Percentiles rank a stretch among this genome's conserved stretches.
Evolutionary conservation across 495 filamentous ascomycete species (phyloP).

Genomic region (Penicillium malachiteum): DNA sequence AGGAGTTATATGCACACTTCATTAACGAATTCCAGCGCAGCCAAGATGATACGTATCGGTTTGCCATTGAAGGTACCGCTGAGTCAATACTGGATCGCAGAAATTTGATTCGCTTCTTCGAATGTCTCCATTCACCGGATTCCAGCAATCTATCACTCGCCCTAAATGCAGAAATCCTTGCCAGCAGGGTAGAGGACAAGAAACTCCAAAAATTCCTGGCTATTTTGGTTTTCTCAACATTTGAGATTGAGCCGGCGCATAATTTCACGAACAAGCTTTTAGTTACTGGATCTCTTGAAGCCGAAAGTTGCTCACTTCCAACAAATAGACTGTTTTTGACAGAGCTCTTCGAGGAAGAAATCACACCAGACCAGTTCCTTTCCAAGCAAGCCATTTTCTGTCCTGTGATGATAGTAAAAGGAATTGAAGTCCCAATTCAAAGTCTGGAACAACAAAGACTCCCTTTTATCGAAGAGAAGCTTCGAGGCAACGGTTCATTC

Average conservation of each 20-base stretch:
- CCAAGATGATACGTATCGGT: neutral
- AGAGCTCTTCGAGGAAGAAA: constrained; percentile 22
- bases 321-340: constrained; percentile 8
- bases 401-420: constrained; percentile 27
- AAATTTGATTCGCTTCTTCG: neutral
- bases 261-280: neutral
- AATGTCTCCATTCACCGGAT: neutral
- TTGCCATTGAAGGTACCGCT: neutral
- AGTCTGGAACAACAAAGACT: constrained; percentile 24
- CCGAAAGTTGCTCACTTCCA: neutral
- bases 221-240: neutral
- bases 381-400: constrained; percentile 33
- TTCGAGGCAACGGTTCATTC: constrained; percentile 20
- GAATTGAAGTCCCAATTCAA: constrained; percentile 21
- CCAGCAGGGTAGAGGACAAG: neutral
- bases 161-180: neutral
- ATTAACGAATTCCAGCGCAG: neutral
- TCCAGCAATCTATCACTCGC: neutral
- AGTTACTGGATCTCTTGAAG: neutral
- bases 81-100: neutral
- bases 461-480: constrained; percentile 30
- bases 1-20: neutral
- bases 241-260: neutral
- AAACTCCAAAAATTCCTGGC: neutral
- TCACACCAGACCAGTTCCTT: constrained; percentile 26